Evolutionary conservation across 345 rosid species (phyloP), one percentile per base, ranked within the genome.

Genomic region (Cardamine occulta): DNA sequence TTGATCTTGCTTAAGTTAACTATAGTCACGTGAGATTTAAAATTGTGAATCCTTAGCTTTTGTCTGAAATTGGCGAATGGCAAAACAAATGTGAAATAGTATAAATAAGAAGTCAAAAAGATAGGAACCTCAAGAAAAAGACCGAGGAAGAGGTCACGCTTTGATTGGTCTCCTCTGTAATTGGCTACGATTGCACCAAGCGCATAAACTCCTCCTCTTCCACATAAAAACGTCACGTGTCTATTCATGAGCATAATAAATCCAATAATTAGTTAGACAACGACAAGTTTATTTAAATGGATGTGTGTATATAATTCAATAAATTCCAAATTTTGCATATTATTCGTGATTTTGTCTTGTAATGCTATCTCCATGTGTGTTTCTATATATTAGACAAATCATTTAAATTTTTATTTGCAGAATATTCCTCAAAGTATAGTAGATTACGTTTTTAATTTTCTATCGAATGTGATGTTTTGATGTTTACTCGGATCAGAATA

Each of bases 141-240:
- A 75, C 76, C 44, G 24, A 89, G 45, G 70, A 74, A 88, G 31
- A 75, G 47, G 78, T 87, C 87, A 18, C 82, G 88, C 56, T 81
- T 82, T 6, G 52, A 75, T 68, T 61, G 85, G 83, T 94, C 89
- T 78, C 84, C 80, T 61, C 23, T 77, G 76, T 72, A 80, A 48
- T 77, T 86, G 37, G 95, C 91, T 66, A 81, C 86, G 35, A 87
- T 85, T 3, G 97, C 93, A 11, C 98, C 97, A 1, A 90, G 80
- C 0, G 96, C 94, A 45, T 86, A 90, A 4, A 88, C 85, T 32
- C 98, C 98, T 76, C 97, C 98, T 84, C 86, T 83, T 29, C 98
- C 98, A 49, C 95, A 85, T 61, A 94, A 81, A 88, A 89, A 89
- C 2, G 97, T 91, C 78, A 88, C 87, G 54, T 88, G 89, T 86